These are phyloP conservation scores for Ganoderma meredithae DNA, from an alignment of 1,284 basidiomycete genomes.

Conservation along the genomic window DNA sequence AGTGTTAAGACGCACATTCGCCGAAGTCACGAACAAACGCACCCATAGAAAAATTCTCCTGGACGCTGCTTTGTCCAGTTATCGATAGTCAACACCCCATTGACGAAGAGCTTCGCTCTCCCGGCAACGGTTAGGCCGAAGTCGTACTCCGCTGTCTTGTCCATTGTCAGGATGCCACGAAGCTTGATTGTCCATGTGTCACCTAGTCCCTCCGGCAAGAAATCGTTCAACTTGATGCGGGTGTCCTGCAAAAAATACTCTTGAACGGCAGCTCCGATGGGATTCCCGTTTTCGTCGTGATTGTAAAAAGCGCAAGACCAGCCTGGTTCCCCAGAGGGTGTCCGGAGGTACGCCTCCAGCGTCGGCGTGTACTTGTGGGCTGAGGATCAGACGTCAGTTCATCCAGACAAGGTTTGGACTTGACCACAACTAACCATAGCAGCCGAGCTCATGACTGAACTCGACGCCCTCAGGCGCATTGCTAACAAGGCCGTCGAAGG, in stretches of 20 bases:
- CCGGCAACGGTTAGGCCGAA: slow-evolving; percentile 80
- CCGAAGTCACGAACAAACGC: slow-evolving; percentile 26
- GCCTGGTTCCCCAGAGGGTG: slow-evolving; percentile 58
- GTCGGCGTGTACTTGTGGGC: slow-evolving; percentile 69
- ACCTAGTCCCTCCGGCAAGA: slow-evolving; percentile 66
- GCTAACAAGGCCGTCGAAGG: slow-evolving; percentile 62
- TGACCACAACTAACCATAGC: slow-evolving; percentile 55
- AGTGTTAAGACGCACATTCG: no score
- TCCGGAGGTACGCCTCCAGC: slow-evolving; percentile 60
- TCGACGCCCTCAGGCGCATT: slow-evolving; percentile 55
- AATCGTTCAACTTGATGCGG: slow-evolving; percentile 71
- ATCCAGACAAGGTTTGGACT: not conserved
- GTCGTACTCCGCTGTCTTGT: slow-evolving; percentile 64
- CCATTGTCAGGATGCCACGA: slow-evolving; percentile 60
- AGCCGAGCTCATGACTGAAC: slow-evolving; percentile 62
- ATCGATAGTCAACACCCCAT: slow-evolving; percentile 68
- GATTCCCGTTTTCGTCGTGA: slow-evolving; percentile 55
- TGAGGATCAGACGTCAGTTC: slow-evolving; percentile 33
- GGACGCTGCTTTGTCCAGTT: slow-evolving; percentile 75
- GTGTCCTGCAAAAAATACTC: slow-evolving; percentile 65
- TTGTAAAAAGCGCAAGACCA: slow-evolving; percentile 71
- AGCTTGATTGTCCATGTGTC: slow-evolving; percentile 69
- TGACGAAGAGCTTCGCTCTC: slow-evolving; percentile 68
- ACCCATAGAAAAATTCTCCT: slow-evolving; percentile 75
- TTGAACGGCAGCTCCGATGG: slow-evolving; percentile 49